Evolutionary conservation across 1,139 yeast genomes (phyloP).

Genomic region (Pneumocystis canis): DNA sequence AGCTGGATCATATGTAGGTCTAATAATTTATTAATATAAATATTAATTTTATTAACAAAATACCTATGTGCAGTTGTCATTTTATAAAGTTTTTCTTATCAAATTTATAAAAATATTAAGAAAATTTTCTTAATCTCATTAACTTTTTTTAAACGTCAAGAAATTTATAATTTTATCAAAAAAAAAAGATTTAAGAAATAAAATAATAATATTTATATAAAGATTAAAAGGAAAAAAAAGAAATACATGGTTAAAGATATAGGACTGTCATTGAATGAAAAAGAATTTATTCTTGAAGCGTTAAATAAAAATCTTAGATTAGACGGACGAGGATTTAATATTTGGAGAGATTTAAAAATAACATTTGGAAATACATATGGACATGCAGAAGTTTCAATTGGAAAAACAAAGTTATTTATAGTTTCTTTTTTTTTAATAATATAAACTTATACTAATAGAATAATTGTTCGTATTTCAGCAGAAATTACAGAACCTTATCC

Average conservation of each 20-base stretch:
- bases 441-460: constrained; percentile 21
- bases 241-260: constrained; percentile 22
- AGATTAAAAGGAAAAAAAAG: not conserved
- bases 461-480: constrained; percentile 67
- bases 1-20: constrained; percentile 75
- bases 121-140: too few species aligned
- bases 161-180: not conserved
- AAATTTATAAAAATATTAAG: too few species aligned
- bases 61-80: constrained; percentile 78
- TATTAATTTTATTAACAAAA: not conserved
- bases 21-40: not conserved
- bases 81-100: not conserved
- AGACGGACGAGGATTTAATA: constrained; percentile 54
- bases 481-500: constrained; percentile 72
- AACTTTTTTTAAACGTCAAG: not conserved
- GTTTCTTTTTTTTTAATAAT: constrained; percentile 4
- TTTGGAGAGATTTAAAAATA: constrained; percentile 51
- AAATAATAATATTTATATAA: not conserved
- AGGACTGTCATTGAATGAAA: constrained; percentile 55
- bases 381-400: constrained; percentile 61
- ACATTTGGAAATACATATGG: constrained; percentile 61
- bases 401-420: constrained; percentile 39
- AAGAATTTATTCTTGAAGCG: constrained; percentile 44
- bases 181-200: not conserved
- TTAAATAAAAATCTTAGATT: constrained; percentile 48